Percentiles rank a stretch among this genome's conserved stretches.
phyloP scores from a whole-genome alignment of 2,329 filamentous ascomycete species.

The Cephalotrichum gorgonifer region DNA sequence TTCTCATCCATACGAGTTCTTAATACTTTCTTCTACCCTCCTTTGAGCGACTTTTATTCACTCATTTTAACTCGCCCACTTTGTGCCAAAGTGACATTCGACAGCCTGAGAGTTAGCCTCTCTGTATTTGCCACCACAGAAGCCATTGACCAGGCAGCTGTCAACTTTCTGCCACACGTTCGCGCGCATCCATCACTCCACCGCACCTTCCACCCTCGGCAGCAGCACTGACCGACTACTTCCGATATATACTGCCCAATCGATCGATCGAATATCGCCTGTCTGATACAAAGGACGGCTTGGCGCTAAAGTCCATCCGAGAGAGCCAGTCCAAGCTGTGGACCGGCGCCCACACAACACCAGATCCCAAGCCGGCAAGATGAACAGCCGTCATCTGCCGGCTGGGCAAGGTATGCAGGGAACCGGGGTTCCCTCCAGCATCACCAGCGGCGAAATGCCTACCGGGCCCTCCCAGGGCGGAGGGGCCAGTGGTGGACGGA shows the following conservation, averaged over 20 bases:
- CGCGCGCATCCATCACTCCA: not conserved
- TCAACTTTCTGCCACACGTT: too few relatives aligned
- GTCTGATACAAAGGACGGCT: not conserved
- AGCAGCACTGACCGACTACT: not conserved
- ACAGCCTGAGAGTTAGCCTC: not conserved
- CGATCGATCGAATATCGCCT: not conserved
- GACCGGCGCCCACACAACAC: constrained; percentile 9
- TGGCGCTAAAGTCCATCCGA: not conserved
- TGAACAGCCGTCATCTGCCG: constrained; percentile 69
- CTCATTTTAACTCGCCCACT: not conserved
- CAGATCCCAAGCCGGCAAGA: constrained; percentile 58
- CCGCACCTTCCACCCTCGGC: not conserved
- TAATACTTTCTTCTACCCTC: not conserved
- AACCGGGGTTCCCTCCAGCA: constrained; percentile 24
- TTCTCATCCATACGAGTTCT: not conserved
- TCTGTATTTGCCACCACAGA: not conserved
- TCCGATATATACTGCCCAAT: not conserved
- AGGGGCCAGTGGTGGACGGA: not conserved
- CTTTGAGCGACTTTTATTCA: constrained; percentile 3
- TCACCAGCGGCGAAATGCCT: constrained; percentile 14
- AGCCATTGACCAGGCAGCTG: not conserved
- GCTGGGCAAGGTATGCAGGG: constrained; percentile 57
- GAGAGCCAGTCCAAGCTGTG: constrained; percentile 4
- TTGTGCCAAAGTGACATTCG: not conserved
- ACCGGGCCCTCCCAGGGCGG: constrained; percentile 4